phyloP scores from a whole-genome alignment of 495 filamentous ascomycete species.

The Tuber aestivum region DNA sequence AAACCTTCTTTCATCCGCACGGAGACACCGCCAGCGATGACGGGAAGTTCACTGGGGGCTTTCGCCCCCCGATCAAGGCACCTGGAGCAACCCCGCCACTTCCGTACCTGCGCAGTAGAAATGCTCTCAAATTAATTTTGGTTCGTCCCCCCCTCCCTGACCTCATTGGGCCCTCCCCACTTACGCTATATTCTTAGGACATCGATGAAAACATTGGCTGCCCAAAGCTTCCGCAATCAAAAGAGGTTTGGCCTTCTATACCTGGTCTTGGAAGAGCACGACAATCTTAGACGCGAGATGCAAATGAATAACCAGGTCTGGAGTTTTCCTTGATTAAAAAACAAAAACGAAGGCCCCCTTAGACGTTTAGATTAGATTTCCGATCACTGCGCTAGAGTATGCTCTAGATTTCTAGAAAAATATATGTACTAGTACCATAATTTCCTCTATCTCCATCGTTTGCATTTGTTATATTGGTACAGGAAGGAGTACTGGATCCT shows the following conservation, averaged over 20 bases:
- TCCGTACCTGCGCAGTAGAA: constrained; percentile 77
- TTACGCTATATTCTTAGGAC: constrained; percentile 47
- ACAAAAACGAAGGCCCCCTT: background rate
- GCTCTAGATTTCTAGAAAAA: background rate
- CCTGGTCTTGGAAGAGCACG: constrained; percentile 38
- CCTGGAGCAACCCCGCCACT: constrained; percentile 58
- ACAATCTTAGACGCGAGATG: constrained; percentile 41
- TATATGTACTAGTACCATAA: background rate
- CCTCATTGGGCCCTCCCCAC: background rate
- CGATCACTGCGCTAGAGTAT: background rate
- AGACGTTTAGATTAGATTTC: constrained; percentile 7
- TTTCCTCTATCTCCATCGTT: background rate
- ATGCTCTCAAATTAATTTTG: constrained; percentile 94
- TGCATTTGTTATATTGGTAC: too few relatives aligned
- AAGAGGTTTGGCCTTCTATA: constrained; percentile 49
- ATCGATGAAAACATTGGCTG: constrained; percentile 85
- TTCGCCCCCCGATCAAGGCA: constrained; percentile 41
- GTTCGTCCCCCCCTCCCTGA: constrained; percentile 8
- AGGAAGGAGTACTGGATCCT: too few relatives aligned
- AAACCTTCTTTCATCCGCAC: constrained; percentile 75
- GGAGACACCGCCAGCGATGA: constrained; percentile 52
- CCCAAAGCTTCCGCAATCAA: constrained; percentile 52
- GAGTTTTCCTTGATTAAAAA: constrained; percentile 22
- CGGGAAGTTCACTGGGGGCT: constrained; percentile 44
- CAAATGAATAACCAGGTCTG: constrained; percentile 31